Conservation (phyloP, 1,284 basidiomycete species). For the Rhizoctonia solani region DNA sequence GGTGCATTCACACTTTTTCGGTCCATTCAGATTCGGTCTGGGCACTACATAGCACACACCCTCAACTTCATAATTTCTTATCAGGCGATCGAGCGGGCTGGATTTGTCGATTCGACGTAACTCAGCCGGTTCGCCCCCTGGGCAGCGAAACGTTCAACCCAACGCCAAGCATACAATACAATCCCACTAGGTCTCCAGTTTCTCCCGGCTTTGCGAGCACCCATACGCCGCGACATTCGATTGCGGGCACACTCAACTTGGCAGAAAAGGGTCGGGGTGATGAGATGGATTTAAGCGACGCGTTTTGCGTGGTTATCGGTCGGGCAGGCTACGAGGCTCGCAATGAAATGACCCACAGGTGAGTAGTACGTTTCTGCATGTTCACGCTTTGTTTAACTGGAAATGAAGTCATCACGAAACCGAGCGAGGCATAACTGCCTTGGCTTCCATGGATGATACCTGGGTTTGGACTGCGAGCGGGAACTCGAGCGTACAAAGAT, state of each 20-base stretch:
- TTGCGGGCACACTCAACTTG: slow-evolving; percentile 11
- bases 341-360: slow-evolving; percentile 3
- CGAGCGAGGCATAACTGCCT: not conserved
- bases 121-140: not conserved
- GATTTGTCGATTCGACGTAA: slow-evolving; percentile 86
- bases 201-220: not conserved
- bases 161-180: not conserved
- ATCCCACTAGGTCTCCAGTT: not conserved
- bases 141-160: slow-evolving; percentile 10
- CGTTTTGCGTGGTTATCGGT: slow-evolving; percentile 20
- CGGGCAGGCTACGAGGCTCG: slow-evolving; percentile 5
- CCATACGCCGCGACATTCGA: slow-evolving; percentile 9
- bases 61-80: slow-evolving; percentile 90
- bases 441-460: slow-evolving; percentile 73
- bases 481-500: slow-evolving; percentile 78
- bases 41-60: slow-evolving; percentile 87
- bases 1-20: slow-evolving; percentile 94
- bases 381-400: not conserved
- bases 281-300: slow-evolving; percentile 28
- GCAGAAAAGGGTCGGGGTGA: not conserved
- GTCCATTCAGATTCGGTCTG: slow-evolving; percentile 96
- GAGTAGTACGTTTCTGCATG: not conserved
- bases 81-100: slow-evolving; percentile 92
- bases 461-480: slow-evolving; percentile 91
- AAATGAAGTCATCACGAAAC: not conserved